Percentiles rank a stretch among this genome's conserved stretches.
Evolutionary conservation across 805 yeast genomes (phyloP).

Genomic region (Wickerhamiella dianesei): DNA sequence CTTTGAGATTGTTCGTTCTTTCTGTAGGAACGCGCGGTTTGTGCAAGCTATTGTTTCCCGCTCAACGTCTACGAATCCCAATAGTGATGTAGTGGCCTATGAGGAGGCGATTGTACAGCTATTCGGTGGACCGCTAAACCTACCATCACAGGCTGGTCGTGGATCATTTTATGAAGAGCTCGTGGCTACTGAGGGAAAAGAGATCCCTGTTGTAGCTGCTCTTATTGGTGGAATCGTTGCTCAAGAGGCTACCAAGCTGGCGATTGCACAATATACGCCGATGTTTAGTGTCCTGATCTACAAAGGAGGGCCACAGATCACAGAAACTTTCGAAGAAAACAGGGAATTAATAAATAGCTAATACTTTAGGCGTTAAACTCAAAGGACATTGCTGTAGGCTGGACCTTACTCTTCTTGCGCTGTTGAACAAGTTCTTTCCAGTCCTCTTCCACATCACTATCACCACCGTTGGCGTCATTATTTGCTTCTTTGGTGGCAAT

Average conservation of each 20-base stretch:
- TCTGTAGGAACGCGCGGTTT: slow-evolving; percentile 44
- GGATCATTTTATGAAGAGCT: background rate
- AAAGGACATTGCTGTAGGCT: slow-evolving; percentile 1
- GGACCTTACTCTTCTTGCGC: slow-evolving; percentile 47
- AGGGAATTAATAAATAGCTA: slow-evolving; percentile 12
- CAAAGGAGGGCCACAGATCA: slow-evolving; percentile 42
- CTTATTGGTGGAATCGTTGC: slow-evolving; percentile 74
- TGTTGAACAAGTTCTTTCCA: slow-evolving; percentile 76
- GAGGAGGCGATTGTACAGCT: background rate
- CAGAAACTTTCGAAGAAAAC: slow-evolving; percentile 10
- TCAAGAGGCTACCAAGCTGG: slow-evolving; percentile 65
- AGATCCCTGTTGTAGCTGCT: slow-evolving; percentile 47
- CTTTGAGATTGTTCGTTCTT: slow-evolving; percentile 30
- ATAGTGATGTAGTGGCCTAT: background rate
- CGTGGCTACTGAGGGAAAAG: slow-evolving; percentile 23
- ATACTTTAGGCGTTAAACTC: background rate
- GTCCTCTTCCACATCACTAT: slow-evolving; percentile 43
- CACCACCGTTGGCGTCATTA: slow-evolving; percentile 24
- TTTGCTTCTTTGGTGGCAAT: slow-evolving; percentile 30
- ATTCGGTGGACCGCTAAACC: background rate
- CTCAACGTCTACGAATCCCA: background rate
- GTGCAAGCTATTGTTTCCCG: slow-evolving; percentile 5
- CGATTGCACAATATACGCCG: slow-evolving; percentile 73
- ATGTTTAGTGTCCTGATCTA: slow-evolving; percentile 54
- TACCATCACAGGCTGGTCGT: background rate